These are phyloP conservation scores for Rhizopogon sp. DNA, from an alignment of 768 basidiomycete species.

Conservation along the genomic window DNA sequence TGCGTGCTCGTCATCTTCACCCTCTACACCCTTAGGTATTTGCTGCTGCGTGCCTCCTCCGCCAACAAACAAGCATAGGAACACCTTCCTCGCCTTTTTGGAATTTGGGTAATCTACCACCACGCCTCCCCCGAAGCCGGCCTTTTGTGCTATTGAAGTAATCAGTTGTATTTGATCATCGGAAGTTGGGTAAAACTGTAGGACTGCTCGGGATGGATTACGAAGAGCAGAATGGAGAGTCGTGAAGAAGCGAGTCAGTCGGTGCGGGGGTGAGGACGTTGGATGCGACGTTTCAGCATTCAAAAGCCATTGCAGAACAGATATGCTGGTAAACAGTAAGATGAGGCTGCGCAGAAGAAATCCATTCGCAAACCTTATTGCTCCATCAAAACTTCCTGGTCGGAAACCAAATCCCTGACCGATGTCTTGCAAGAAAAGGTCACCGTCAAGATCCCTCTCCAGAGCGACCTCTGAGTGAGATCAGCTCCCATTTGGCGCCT, in stretches of 20 bases:
- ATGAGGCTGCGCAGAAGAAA: not conserved
- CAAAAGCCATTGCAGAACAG: constrained; percentile 97
- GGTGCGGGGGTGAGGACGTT: constrained; percentile 86
- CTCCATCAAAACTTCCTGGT: constrained; percentile 95
- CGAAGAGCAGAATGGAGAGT: constrained; percentile 83
- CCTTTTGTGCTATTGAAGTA: constrained; percentile 86
- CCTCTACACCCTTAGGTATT: constrained; percentile 74
- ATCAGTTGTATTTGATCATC: constrained; percentile 97
- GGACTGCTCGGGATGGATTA: constrained; percentile 79
- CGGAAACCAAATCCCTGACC: constrained; percentile 98
- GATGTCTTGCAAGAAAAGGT: constrained; percentile 94
- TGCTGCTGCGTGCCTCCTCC: constrained; percentile 64
- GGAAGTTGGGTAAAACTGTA: constrained; percentile 95
- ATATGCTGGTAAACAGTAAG: constrained; percentile 58
- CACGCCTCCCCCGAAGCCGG: constrained; percentile 95
- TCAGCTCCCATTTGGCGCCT: not conserved
- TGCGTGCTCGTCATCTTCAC: constrained; percentile 55
- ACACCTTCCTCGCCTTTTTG: constrained; percentile 92
- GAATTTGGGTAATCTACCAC: constrained; percentile 98
- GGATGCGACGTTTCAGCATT: constrained; percentile 93
- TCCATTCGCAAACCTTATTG: constrained; percentile 67
- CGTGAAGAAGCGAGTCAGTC: constrained; percentile 85
- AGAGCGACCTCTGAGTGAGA: constrained; percentile 80
- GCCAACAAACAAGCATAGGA: constrained; percentile 89
- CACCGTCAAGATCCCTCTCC: constrained; percentile 93